Percentiles rank a stretch among this genome's conserved stretches.
phyloP scores from a whole-genome alignment of 768 basidiomycete species.

The Trametes cingulata region DNA sequence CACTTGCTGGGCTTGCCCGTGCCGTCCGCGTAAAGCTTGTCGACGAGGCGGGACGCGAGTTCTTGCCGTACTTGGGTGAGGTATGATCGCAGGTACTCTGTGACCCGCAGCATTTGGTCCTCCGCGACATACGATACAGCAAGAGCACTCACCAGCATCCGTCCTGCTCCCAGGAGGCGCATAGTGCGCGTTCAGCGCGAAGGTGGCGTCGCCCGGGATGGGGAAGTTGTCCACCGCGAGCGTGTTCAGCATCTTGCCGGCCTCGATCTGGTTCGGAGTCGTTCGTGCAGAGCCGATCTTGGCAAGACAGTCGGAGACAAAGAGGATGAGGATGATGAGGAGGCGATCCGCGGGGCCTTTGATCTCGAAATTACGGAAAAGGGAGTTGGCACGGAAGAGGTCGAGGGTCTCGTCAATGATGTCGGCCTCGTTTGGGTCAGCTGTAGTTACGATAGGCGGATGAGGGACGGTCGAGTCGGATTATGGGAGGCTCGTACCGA shows the following conservation, averaged over 20 bases:
- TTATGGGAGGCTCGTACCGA: slow-evolving; percentile 47
- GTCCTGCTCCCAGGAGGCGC: slow-evolving; percentile 71
- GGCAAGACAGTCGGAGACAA: slow-evolving; percentile 94
- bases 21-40: slow-evolving; percentile 89
- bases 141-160: slow-evolving; percentile 67
- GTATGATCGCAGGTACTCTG: slow-evolving; percentile 90
- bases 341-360: slow-evolving; percentile 95
- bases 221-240: slow-evolving; percentile 92
- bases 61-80: slow-evolving; percentile 93
- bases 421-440: slow-evolving; percentile 77
- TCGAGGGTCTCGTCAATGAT: slow-evolving; percentile 96
- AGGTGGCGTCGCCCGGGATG: slow-evolving; percentile 94
- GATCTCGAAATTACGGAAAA: slow-evolving; percentile 99
- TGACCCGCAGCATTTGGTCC: not conserved
- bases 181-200: slow-evolving; percentile 91
- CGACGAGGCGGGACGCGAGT: slow-evolving; percentile 80
- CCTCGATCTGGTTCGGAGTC: slow-evolving; percentile 77
- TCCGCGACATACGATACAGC: not conserved
- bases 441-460: slow-evolving; percentile 38
- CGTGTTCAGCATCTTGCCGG: slow-evolving; percentile 84
- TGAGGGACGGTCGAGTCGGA: slow-evolving; percentile 10
- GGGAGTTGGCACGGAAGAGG: slow-evolving; percentile 97
- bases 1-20: slow-evolving; percentile 97
- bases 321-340: slow-evolving; percentile 96
- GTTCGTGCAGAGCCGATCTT: slow-evolving; percentile 78